Evolutionary conservation across 768 basidiomycete species (phyloP).

Genomic region (Phaeotremella skinneri): DNA sequence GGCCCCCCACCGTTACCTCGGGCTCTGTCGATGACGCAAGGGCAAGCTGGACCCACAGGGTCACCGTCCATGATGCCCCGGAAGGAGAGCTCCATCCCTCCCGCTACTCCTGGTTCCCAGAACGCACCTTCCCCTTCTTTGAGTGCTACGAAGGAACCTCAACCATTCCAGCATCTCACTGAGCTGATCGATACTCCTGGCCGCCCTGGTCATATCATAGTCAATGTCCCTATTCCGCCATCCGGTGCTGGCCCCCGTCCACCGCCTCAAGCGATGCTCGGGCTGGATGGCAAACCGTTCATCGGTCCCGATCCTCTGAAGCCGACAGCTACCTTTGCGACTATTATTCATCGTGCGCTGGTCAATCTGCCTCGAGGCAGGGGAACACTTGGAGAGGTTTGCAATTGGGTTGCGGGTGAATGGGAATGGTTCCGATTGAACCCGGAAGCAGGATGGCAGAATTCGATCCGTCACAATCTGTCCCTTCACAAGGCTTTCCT

Average conservation of each 20-base stretch:
- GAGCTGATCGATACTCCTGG: constrained; percentile 57
- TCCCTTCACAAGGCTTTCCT: constrained; percentile 87
- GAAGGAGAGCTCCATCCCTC: background rate
- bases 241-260: constrained; percentile 46
- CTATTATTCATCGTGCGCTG: constrained; percentile 85
- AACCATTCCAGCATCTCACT: constrained; percentile 55
- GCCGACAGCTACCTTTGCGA: constrained; percentile 85
- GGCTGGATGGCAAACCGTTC: constrained; percentile 48
- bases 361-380: constrained; percentile 55
- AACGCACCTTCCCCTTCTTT: background rate
- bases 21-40: background rate
- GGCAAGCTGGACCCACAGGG: background rate
- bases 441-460: constrained; percentile 86
- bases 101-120: constrained; percentile 1
- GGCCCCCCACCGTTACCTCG: background rate
- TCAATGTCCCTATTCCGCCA: constrained; percentile 47
- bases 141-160: constrained; percentile 31
- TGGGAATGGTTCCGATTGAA: constrained; percentile 88
- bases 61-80: background rate
- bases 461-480: constrained; percentile 91
- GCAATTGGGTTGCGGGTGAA: constrained; percentile 81
- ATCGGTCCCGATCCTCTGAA: constrained; percentile 64
- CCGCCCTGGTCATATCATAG: constrained; percentile 46
- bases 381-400: constrained; percentile 88
- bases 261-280: constrained; percentile 45